These are phyloP conservation scores for Jackrogersella minutella DNA, from an alignment of 495 filamentous ascomycete genomes.

Conservation along the genomic window DNA sequence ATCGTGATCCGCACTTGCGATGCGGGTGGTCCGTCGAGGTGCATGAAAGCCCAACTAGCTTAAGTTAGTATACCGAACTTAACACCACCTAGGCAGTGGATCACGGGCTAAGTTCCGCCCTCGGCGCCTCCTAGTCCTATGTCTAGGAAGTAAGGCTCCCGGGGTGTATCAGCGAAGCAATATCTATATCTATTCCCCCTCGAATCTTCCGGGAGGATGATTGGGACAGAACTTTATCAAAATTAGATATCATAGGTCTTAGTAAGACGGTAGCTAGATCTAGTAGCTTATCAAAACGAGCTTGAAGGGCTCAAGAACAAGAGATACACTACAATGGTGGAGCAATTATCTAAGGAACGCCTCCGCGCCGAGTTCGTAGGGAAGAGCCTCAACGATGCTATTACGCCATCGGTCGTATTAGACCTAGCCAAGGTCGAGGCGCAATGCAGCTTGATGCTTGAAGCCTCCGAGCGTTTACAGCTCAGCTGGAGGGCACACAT, in stretches of 20 bases:
- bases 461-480: slow-evolving; percentile 63
- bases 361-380: slow-evolving; percentile 65
- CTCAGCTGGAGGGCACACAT: slow-evolving; percentile 82
- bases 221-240: too few species aligned
- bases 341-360: slow-evolving; percentile 49
- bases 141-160: slow-evolving; percentile 14
- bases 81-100: slow-evolving; percentile 31
- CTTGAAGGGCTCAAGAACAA: not conserved
- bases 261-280: not conserved
- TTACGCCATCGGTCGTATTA: slow-evolving; percentile 73
- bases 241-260: too few species aligned
- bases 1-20: slow-evolving; percentile 32
- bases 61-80: slow-evolving; percentile 28
- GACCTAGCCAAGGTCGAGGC: slow-evolving; percentile 70
- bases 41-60: slow-evolving; percentile 38
- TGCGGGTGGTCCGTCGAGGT: slow-evolving; percentile 28
- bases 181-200: not conserved
- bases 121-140: slow-evolving; percentile 17
- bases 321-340: slow-evolving; percentile 25
- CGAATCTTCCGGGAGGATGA: not conserved
- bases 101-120: slow-evolving; percentile 21
- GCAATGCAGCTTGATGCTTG: slow-evolving; percentile 80
- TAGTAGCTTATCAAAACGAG: not conserved
- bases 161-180: slow-evolving; percentile 16
- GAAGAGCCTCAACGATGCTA: slow-evolving; percentile 65